phyloP scores from a whole-genome alignment of 495 filamentous ascomycete genomes.

The Geopyxis carbonaria region DNA sequence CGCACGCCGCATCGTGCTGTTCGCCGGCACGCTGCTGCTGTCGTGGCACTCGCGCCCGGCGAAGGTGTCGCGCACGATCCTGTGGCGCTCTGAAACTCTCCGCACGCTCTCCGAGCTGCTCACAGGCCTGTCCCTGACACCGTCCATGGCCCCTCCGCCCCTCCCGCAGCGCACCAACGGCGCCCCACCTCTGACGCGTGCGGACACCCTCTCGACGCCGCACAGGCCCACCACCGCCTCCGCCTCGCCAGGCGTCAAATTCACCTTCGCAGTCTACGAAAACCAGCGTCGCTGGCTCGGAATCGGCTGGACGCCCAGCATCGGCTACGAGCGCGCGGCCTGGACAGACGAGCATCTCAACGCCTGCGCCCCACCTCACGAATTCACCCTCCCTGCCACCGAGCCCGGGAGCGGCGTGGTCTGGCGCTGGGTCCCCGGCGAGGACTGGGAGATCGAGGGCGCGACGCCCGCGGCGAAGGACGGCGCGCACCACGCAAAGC shows the following conservation, averaged over 20 bases:
- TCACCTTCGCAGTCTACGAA: constrained; percentile 91
- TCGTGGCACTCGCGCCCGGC: constrained; percentile 85
- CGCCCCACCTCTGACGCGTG: constrained; percentile 8
- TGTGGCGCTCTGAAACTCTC: constrained; percentile 72
- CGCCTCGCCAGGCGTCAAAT: constrained; percentile 56
- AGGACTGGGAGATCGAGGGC: constrained; percentile 79
- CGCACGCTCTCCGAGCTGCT: constrained; percentile 47
- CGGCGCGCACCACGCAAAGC: not conserved
- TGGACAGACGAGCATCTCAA: constrained; percentile 98
- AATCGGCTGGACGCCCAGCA: constrained; percentile 79
- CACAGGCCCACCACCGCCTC: constrained; percentile 8
- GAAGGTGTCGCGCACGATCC: constrained; percentile 64
- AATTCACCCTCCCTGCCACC: constrained; percentile 76
- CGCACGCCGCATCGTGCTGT: constrained; percentile 61
- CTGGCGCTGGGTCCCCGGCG: constrained; percentile 78
- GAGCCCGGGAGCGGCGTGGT: constrained; percentile 53
- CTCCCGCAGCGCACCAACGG: constrained; percentile 11
- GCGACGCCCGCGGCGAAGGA: constrained; percentile 16
- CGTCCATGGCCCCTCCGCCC: constrained; percentile 22
- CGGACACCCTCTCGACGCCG: constrained; percentile 7
- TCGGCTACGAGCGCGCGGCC: constrained; percentile 68
- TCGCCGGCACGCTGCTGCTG: constrained; percentile 60
- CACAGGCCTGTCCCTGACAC: constrained; percentile 61
- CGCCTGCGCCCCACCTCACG: constrained; percentile 52
- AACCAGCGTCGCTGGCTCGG: constrained; percentile 94